Evolutionary conservation across 345 rosid species (phyloP).

Genomic region (Murraya paniculata): DNA sequence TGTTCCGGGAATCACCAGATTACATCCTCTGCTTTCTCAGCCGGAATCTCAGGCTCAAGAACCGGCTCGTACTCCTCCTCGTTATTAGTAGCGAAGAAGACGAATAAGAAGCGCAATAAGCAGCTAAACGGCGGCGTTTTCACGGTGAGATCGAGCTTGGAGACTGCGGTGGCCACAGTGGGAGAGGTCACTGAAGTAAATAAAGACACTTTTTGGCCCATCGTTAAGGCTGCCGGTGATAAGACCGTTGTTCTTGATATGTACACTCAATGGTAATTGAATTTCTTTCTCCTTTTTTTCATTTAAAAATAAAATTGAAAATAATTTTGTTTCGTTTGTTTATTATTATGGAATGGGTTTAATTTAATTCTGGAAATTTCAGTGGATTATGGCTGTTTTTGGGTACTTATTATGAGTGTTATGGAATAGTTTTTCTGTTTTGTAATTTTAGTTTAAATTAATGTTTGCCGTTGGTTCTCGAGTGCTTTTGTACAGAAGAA

Average conservation of each 20-base stretch:
- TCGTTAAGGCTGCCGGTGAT: constrained; percentile 76
- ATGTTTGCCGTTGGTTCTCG: background rate
- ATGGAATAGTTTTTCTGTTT: background rate
- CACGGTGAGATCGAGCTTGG: constrained; percentile 62
- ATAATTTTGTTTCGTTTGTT: too few relatives aligned
- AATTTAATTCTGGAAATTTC: background rate
- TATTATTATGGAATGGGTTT: background rate
- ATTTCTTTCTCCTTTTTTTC: background rate
- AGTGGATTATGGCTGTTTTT: background rate
- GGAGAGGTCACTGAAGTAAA: constrained; percentile 84
- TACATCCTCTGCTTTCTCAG: constrained; percentile 2
- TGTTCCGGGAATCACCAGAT: constrained; percentile 12
- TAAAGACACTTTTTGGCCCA: constrained; percentile 93
- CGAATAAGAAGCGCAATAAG: background rate
- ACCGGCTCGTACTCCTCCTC: background rate
- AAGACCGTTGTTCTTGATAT: constrained; percentile 87
- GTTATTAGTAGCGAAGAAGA: background rate
- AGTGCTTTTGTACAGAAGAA: background rate
- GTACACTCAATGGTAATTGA: constrained; percentile 84
- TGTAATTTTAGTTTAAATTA: too few relatives aligned
- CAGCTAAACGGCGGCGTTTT: constrained; percentile 4
- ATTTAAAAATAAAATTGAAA: too few relatives aligned
- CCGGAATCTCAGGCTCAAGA: constrained; percentile 3
- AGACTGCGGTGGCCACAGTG: constrained; percentile 54
- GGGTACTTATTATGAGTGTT: background rate